Evolutionary conservation across 129 eudicot genomes (phyloP), one percentile per base, ranked within the genome.

Genomic region (Flaveria brownii): DNA sequence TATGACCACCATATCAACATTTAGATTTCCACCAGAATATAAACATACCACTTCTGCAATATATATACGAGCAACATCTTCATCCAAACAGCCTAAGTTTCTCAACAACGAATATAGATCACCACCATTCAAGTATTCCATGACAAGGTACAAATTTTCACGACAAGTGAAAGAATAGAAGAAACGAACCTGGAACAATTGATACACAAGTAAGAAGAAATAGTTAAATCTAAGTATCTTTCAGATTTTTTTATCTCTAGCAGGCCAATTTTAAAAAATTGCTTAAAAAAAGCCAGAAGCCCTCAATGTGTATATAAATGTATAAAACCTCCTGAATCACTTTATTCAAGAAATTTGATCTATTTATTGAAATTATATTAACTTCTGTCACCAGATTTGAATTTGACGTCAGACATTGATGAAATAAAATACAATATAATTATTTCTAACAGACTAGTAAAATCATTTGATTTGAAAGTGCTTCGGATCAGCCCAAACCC

Each of bases 101-200:
- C 98, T 93, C 81, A 93, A 81, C 62, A 93, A 76, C 1, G 98
- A 93, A 87, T 93, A 93, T 28, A 93, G 64, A 84, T 93, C 98
- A 68, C 98, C 98, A 1, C 98, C 98, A 82, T 93, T 93, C 84
- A 93, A 84, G 80, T 93, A 93, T 80, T 93, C 98, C 98, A 93
- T 93, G 11, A 93, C 98, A 61, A 93, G 94, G 83, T 93, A 93
- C 91, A 93, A 79, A 76, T 93, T 93, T 71, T 93, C 98, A 54
- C 98, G 97, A 59, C 98, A 93, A 14, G 98, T 93, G 57, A 93
- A 93, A 64, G 98, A 93, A 79, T 93, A 93, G 82, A 93, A 93
- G 87, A 93, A 93, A 36, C 98, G 97, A 18, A 93, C 98, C 98
- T 93, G 87, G 11, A 30, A 77, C 71, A 82, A 23, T 25, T 52